phyloP scores from a whole-genome alignment of 306 rosid genomes.

The Calophaca sinica region DNA sequence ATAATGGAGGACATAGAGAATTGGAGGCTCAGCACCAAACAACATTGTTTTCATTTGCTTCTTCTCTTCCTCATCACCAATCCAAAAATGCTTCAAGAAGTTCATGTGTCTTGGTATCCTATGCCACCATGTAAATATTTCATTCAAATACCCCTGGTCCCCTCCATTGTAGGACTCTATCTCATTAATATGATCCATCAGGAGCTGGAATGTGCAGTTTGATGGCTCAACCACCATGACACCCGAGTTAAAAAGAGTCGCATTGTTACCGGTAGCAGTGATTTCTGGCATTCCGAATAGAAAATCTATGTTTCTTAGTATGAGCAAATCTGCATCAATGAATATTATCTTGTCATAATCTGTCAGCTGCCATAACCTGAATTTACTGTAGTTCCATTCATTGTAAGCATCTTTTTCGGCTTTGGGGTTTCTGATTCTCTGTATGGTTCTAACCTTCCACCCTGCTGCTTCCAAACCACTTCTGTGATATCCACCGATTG shows the following conservation, averaged over 20 bases:
- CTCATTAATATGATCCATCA: constrained; percentile 86
- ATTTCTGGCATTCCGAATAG: constrained; percentile 88
- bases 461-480: constrained; percentile 97
- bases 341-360: constrained; percentile 95
- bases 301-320: constrained; percentile 85
- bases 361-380: constrained; percentile 89
- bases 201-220: constrained; percentile 83
- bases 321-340: constrained; percentile 89
- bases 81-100: constrained; percentile 95
- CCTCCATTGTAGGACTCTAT: constrained; percentile 96
- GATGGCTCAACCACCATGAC: constrained; percentile 98
- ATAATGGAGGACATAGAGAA: constrained; percentile 84
- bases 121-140: constrained; percentile 97
- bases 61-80: constrained; percentile 83
- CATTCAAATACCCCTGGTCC: constrained; percentile 91
- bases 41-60: constrained; percentile 77
- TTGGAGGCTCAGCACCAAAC: constrained; percentile 86
- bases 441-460: constrained; percentile 84
- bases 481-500: constrained; percentile 78
- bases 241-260: constrained; percentile 94
- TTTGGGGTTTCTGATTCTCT: constrained; percentile 91
- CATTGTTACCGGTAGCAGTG: constrained; percentile 92
- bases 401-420: constrained; percentile 97
- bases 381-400: constrained; percentile 99
- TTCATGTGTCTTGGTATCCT: constrained; percentile 96